Base-by-base conservation (phyloP, 169 alveolate genomes). In the Theileria annulata region DNA sequence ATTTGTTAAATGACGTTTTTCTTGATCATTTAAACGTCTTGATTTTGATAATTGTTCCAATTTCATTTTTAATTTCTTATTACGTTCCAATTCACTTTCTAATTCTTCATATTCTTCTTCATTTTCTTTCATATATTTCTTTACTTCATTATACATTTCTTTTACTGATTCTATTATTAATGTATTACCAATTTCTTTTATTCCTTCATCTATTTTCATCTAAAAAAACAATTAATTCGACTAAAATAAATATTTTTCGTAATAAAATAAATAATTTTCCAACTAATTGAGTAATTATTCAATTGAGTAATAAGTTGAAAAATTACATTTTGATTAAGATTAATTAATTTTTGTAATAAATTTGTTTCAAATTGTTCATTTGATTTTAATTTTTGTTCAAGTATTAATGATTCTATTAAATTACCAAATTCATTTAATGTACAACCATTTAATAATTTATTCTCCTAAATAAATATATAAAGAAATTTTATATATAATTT, bases 341-440 rank as follows among this genome's bases (percentile, higher is more conserved):
- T 37, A 8, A 47, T 35, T 6, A 82, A 48, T 80, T 75, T 51
- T 8, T 33, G 47, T 33, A 8, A 27, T 10, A 82, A 15, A 28
- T 49, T 19, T 21, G 9, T 0, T 63, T 82, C 89, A 25, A 75
- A 51, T 10, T 35, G 17, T 3, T 28, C n/a, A 15, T 56, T 33
- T 13, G 81, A 76, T 2, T 75, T 58, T n/a, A 74, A 33, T 19
- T 72, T 21, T 1, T 73, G 35, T 8, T 80, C 84, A 33, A 82
- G 23, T 5, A 82, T 80, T 8, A 82, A 67, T 0, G 85, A 63
- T 30, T 82, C 89, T 2, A 82, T 10, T 12, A 76, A 62, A n/a
- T 75, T 75, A 4, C 75, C 80, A 59, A 82, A 82, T 25, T 75
- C 86, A 49, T 82, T 77, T 37, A 82, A 28, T 25, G 89, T 62